Evolutionary conservation across 2,329 filamentous ascomycete genomes (phyloP).

Genomic region (Nectriaceae sp.): DNA sequence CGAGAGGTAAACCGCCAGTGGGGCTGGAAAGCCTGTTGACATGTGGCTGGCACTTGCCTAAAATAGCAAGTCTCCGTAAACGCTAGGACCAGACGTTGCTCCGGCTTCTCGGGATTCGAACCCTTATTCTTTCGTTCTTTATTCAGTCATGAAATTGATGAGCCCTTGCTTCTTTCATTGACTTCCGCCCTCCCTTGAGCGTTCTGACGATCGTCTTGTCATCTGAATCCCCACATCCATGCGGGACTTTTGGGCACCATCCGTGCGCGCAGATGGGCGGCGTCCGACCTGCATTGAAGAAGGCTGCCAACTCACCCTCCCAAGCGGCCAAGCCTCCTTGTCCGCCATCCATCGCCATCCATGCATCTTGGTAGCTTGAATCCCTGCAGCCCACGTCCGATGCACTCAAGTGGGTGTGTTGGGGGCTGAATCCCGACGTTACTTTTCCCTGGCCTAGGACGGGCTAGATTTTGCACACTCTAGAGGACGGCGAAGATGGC

Average conservation of each 20-base stretch:
- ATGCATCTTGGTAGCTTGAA: background rate
- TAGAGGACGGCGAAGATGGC: no score
- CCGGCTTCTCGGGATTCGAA: background rate
- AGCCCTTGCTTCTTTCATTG: background rate
- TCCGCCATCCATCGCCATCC: background rate
- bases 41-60: background rate
- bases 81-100: conserved; percentile 1
- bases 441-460: background rate
- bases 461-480: background rate
- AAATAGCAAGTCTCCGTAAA: background rate
- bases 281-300: background rate
- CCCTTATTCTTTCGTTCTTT: background rate
- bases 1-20: no score
- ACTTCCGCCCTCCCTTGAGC: background rate
- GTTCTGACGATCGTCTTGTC: background rate
- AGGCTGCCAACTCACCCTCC: background rate
- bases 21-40: no score
- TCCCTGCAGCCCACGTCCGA: background rate
- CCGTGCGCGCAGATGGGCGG: background rate
- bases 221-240: background rate
- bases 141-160: background rate
- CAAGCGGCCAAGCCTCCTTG: background rate
- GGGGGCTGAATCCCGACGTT: background rate
- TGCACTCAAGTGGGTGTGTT: background rate
- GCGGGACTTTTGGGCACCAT: conserved; percentile 1